phyloP scores from a whole-genome alignment of 139 green algal species.

The Coelastrella sp. region DNA sequence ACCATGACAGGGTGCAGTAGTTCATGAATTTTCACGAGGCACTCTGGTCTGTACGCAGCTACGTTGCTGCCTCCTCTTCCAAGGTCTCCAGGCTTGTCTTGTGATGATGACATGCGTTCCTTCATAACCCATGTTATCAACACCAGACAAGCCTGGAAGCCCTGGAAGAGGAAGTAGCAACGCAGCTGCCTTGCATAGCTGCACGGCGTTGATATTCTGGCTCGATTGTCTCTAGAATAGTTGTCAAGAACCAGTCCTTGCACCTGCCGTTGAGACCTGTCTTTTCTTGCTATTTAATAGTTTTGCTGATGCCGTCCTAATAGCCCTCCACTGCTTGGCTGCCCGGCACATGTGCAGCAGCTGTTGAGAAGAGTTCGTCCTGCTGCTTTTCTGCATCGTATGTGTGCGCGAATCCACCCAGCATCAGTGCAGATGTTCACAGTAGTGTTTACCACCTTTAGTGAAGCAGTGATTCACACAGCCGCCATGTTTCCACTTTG shows the following conservation, averaged over 20 bases:
- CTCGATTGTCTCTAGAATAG: neutral
- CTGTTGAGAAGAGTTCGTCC: too few relatives aligned
- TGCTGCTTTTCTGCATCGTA: too few relatives aligned
- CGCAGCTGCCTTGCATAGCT: neutral
- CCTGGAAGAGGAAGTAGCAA: too few relatives aligned
- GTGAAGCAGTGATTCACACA: too few relatives aligned
- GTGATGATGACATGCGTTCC: neutral
- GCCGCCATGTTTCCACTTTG: too few relatives aligned
- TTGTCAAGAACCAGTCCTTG: neutral
- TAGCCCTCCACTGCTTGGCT: neutral
- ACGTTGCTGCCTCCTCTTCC: neutral
- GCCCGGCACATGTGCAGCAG: neutral
- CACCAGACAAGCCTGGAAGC: too few relatives aligned
- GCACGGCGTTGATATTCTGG: neutral
- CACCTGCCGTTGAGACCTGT: neutral
- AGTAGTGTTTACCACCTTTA: too few relatives aligned
- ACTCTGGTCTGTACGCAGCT: neutral
- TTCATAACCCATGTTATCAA: neutral
- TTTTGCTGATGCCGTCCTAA: neutral
- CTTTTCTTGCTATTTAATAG: neutral
- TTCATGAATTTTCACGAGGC: neutral
- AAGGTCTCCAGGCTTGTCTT: neutral
- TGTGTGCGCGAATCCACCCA: too few relatives aligned
- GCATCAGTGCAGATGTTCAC: too few relatives aligned
- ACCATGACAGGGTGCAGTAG: neutral